A percentile compares a stretch with the other conserved stretches of the same genome.
Conservation (phyloP, 805 yeast species). For the Crinitomyces ghanaensis region DNA sequence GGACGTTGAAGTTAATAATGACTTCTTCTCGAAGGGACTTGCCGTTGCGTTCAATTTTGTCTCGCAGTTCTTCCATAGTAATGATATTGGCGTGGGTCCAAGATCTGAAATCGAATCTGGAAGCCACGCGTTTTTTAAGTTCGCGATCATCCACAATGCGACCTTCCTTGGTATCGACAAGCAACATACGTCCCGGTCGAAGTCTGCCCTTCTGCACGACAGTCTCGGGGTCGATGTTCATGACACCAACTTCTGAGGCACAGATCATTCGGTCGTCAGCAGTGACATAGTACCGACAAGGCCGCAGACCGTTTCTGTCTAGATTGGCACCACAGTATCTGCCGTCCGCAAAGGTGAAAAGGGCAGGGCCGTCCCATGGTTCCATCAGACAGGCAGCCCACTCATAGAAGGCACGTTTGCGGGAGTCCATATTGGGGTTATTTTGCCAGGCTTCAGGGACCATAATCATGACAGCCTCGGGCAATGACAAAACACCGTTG, state of each 20-base stretch:
- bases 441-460: constrained; percentile 99
- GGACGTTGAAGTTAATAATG: constrained; percentile 17
- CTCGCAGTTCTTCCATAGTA: constrained; percentile 62
- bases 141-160: constrained; percentile 88
- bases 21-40: constrained; percentile 12
- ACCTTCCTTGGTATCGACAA: constrained; percentile 90
- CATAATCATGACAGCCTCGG: constrained; percentile 94
- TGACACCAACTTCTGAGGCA: constrained; percentile 97
- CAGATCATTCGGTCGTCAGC: constrained; percentile 92
- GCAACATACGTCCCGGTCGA: constrained; percentile 91
- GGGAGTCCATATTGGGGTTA: constrained; percentile 74
- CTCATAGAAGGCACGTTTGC: constrained; percentile 89
- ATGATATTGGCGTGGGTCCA: constrained; percentile 86
- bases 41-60: constrained; percentile 37
- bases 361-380: constrained; percentile 99
- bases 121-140: constrained; percentile 67
- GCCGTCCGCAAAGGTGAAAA: constrained; percentile 93
- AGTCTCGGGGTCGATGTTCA: constrained; percentile 72
- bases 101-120: constrained; percentile 80
- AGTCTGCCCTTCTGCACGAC: constrained; percentile 86
- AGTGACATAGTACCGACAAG: constrained; percentile 94
- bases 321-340: constrained; percentile 97
- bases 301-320: constrained; percentile 95
- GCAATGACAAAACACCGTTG: constrained; percentile 83
- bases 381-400: constrained; percentile 99